These are phyloP conservation scores for Agaricus blazei DNA, from an alignment of 768 basidiomycete genomes.

Conservation along the genomic window DNA sequence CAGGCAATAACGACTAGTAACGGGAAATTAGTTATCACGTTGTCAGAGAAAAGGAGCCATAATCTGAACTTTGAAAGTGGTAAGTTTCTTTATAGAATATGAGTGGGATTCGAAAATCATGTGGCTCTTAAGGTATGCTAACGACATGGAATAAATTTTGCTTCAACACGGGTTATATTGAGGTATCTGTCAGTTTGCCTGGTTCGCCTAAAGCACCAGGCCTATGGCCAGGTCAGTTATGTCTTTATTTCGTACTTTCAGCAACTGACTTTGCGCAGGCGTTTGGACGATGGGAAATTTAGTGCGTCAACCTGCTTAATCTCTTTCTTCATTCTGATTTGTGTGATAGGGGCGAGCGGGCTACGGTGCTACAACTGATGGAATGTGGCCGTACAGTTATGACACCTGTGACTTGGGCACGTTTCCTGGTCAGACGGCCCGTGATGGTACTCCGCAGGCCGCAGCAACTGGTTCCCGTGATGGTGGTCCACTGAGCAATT, in stretches of 20 bases:
- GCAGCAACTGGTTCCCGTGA: slow-evolving; percentile 41
- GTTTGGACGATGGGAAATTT: slow-evolving; percentile 72
- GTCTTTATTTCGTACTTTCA: background rate
- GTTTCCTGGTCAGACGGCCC: slow-evolving; percentile 68
- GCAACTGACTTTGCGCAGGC: slow-evolving; percentile 23
- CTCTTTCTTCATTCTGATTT: slow-evolving; percentile 14
- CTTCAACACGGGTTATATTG: slow-evolving; percentile 86
- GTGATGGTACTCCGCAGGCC: slow-evolving; percentile 49
- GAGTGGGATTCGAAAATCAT: slow-evolving; percentile 1
- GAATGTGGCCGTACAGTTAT: slow-evolving; percentile 80
- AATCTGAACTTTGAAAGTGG: slow-evolving; percentile 80
- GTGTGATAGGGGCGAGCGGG: slow-evolving; percentile 66
- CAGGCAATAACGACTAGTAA: slow-evolving; percentile 63
- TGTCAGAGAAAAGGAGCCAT: slow-evolving; percentile 61
- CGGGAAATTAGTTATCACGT: slow-evolving; percentile 75
- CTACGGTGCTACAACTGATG: slow-evolving; percentile 86
- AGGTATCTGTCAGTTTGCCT: slow-evolving; percentile 66
- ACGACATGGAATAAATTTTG: slow-evolving; percentile 90
- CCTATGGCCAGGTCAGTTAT: slow-evolving; percentile 63
- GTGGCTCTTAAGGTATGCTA: slow-evolving; percentile 47
- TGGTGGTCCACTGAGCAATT: slow-evolving; percentile 59
- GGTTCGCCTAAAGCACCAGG: slow-evolving; percentile 54
- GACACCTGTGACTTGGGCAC: slow-evolving; percentile 83
- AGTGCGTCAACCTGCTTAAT: slow-evolving; percentile 22
- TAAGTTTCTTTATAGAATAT: slow-evolving; percentile 27